phyloP scores from a whole-genome alignment of 202 grass and related monocot species.

The Zoysia matrella region DNA sequence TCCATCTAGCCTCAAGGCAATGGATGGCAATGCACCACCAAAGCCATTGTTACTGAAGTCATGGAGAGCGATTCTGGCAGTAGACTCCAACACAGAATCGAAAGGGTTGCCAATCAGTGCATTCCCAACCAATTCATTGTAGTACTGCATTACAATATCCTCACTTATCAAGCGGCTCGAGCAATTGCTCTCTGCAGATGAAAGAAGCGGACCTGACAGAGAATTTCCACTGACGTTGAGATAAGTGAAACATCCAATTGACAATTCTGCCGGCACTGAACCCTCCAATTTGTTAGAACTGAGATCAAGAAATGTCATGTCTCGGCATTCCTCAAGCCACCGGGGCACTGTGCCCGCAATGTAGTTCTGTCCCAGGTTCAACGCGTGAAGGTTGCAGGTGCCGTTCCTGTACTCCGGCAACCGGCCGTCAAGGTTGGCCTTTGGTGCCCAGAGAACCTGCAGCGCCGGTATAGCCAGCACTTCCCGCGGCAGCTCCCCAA shows the following conservation, averaged over 20 bases:
- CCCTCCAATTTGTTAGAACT: conserved; percentile 65
- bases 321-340: conserved; percentile 54
- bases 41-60: conserved; percentile 70
- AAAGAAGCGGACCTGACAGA: conserved; percentile 43
- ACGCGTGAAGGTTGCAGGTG: conserved; percentile 50
- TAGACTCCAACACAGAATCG: conserved; percentile 21
- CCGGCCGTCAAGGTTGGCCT: conserved; percentile 53
- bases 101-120: conserved; percentile 33
- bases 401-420: conserved; percentile 47
- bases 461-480: conserved; percentile 47
- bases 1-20: conserved; percentile 18
- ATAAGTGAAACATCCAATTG: conserved; percentile 54
- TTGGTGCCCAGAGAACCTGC: conserved; percentile 71
- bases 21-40: conserved; percentile 42
- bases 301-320: conserved; percentile 67
- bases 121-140: conserved; percentile 40
- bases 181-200: conserved; percentile 22
- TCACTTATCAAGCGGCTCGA: conserved; percentile 13
- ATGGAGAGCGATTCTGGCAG: conserved; percentile 39
- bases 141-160: conserved; percentile 46
- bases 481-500: conserved; percentile 52
- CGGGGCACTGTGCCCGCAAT: conserved; percentile 42
- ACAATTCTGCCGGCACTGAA: conserved; percentile 41
- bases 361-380: conserved; percentile 71
- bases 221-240: conserved; percentile 65